Conservation (phyloP, 331 rosid species). For the Saraca asoca region DNA sequence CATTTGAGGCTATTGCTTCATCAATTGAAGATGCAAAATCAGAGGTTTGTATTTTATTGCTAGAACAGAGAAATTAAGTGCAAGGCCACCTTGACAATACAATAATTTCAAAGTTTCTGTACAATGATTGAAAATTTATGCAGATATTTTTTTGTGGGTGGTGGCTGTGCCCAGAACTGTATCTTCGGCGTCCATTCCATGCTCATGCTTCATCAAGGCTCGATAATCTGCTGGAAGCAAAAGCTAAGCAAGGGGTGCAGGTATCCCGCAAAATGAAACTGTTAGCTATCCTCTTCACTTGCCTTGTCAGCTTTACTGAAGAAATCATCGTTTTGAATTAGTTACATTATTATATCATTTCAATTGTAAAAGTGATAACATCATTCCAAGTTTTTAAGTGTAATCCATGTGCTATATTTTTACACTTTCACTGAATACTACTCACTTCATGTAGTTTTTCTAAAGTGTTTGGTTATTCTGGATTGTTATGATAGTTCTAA, state of each 20-base stretch:
- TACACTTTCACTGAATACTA: too few relatives aligned
- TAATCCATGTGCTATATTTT: too few relatives aligned
- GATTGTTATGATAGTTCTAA: too few relatives aligned
- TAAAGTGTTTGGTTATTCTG: too few relatives aligned
- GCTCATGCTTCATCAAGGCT: conserved; percentile 83
- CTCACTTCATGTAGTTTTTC: too few relatives aligned
- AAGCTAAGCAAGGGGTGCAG: conserved; percentile 99
- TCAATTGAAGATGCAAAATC: conserved; percentile 93
- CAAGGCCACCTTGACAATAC: conserved; percentile 20
- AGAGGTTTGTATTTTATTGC: conserved; percentile 67
- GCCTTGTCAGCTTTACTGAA: too few relatives aligned
- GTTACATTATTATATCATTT: too few relatives aligned
- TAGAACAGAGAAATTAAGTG: conserved; percentile 15
- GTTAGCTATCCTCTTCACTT: not conserved
- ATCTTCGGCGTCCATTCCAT: conserved; percentile 81
- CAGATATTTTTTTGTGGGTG: conserved; percentile 98
- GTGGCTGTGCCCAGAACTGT: conserved; percentile 99
- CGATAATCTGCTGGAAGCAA: conserved; percentile 84
- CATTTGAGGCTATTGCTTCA: conserved; percentile 94
- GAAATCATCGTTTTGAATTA: too few relatives aligned
- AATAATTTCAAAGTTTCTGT: conserved; percentile 35
- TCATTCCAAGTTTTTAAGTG: too few relatives aligned
- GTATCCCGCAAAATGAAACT: conserved; percentile 41
- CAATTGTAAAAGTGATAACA: too few relatives aligned
- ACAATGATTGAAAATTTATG: conserved; percentile 47